Evolutionary conservation across 1,139 yeast genomes (phyloP).

Genomic region (Yamadazyma dushanensis): DNA sequence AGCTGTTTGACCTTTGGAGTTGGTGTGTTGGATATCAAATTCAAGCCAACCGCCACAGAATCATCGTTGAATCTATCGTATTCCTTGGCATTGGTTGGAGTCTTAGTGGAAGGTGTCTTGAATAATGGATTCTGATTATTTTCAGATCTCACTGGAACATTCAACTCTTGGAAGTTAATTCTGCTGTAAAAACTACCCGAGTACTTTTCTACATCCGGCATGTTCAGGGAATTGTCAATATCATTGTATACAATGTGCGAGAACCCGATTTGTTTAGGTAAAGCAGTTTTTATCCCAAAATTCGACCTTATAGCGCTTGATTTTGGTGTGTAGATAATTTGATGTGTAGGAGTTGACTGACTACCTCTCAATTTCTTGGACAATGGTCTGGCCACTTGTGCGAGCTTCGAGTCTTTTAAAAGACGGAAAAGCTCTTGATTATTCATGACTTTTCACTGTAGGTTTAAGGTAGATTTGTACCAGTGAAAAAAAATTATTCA

Average conservation of each 20-base stretch:
- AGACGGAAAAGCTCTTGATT: conserved; percentile 39
- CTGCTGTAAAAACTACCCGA: conserved; percentile 41
- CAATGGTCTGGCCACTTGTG: conserved; percentile 49
- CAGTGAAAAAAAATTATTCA: conserved; percentile 4
- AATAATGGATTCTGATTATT: conserved; percentile 36
- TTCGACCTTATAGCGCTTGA: conserved; percentile 44
- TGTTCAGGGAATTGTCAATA: conserved; percentile 42
- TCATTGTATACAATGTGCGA: conserved; percentile 46
- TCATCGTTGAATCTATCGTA: conserved; percentile 21
- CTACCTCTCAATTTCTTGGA: conserved; percentile 33
- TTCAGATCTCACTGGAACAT: conserved; percentile 35
- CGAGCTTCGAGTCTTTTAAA: conserved; percentile 43
- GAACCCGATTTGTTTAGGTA: conserved; percentile 44
- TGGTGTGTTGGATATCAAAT: conserved; percentile 29
- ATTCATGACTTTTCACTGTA: conserved; percentile 12
- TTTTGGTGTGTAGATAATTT: conserved; percentile 44
- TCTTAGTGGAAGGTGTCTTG: conserved; percentile 24
- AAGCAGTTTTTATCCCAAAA: conserved; percentile 45
- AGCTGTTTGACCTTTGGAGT: conserved; percentile 27
- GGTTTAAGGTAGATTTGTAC: background rate
- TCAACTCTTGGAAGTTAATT: conserved; percentile 45
- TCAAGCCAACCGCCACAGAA: conserved; percentile 26
- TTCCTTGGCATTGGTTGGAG: conserved; percentile 13
- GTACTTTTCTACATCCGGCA: conserved; percentile 51
- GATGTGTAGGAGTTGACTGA: conserved; percentile 42